Evolutionary conservation across 2,329 filamentous ascomycete genomes (phyloP).

Genomic region (Colletotrichum filicis): DNA sequence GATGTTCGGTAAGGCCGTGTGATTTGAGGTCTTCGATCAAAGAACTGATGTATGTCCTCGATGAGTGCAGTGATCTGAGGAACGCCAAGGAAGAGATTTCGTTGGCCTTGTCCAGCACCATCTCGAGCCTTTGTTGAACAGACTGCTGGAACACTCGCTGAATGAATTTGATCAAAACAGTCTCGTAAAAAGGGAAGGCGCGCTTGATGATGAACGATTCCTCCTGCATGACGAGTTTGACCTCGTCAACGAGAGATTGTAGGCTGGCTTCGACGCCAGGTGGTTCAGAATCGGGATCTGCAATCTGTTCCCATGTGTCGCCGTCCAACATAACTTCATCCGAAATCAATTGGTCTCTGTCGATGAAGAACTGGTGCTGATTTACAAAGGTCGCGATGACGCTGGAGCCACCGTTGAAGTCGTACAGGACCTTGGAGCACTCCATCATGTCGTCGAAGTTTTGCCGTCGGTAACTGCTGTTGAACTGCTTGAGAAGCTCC

Average conservation of each 20-base stretch:
- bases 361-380: slow-evolving; percentile 99
- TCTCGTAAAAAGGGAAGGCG: slow-evolving; percentile 96
- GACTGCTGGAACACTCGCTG: slow-evolving; percentile 98
- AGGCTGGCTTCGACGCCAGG: slow-evolving; percentile 92
- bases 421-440: slow-evolving; percentile 90
- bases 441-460: slow-evolving; percentile 99
- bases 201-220: slow-evolving; percentile 97
- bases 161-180: slow-evolving; percentile 91
- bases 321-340: slow-evolving; percentile 83
- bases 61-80: slow-evolving; percentile 88
- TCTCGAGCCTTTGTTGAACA: slow-evolving; percentile 93
- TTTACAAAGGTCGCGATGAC: slow-evolving; percentile 98
- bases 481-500: slow-evolving; percentile 94
- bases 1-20: slow-evolving; percentile 94
- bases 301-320: slow-evolving; percentile 88
- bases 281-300: slow-evolving; percentile 92
- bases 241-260: slow-evolving; percentile 92
- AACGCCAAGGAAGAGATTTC: slow-evolving; percentile 93
- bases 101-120: slow-evolving; percentile 94
- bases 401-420: slow-evolving; percentile 95
- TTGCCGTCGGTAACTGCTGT: slow-evolving; percentile 93
- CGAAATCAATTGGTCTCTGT: slow-evolving; percentile 88
- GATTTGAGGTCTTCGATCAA: slow-evolving; percentile 93
- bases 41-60: slow-evolving; percentile 86
- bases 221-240: slow-evolving; percentile 94